phyloP scores from a whole-genome alignment of 139 green algal species.

The Klebsormidium nitens region DNA sequence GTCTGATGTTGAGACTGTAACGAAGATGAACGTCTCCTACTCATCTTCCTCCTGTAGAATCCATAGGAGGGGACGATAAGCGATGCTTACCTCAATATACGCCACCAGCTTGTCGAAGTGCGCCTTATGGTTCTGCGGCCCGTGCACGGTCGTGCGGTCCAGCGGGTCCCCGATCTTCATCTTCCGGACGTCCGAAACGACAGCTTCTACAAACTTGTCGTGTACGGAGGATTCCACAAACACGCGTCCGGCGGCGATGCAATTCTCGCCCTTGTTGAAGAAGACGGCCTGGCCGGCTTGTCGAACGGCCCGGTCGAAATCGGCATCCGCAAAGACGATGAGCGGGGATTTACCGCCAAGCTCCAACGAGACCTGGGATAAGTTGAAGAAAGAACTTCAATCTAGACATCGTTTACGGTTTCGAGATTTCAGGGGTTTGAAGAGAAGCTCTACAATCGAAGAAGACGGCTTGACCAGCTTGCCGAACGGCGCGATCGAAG shows the following conservation, averaged over 20 bases:
- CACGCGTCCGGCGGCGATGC: background rate
- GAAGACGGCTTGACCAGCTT: constrained; percentile 68
- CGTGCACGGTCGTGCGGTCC: constrained; percentile 51
- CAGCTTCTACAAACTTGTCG: background rate
- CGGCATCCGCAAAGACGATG: constrained; percentile 60
- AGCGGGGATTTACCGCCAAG: constrained; percentile 66
- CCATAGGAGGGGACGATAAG: no score
- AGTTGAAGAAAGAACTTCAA: no score
- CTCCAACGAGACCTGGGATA: no score
- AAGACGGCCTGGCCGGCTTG: constrained; percentile 71
- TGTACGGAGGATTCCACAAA: background rate
- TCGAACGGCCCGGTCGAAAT: constrained; percentile 64
- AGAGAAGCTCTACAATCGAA: no score
- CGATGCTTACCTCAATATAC: no score
- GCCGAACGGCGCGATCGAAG: constrained; percentile 65
- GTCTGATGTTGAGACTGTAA: no score
- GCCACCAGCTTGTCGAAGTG: constrained; percentile 52
- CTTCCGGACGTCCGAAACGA: background rate
- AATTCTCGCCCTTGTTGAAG: constrained; percentile 46
- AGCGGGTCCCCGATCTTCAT: constrained; percentile 49
- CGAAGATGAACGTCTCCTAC: no score
- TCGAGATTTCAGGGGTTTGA: no score
- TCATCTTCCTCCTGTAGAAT: no score
- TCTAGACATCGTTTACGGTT: no score
- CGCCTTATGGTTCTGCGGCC: constrained; percentile 48